Percentiles rank a stretch among this genome's conserved stretches.
Evolutionary conservation across 345 rosid species (phyloP).

Genomic region (Eucalyptus sp.): DNA sequence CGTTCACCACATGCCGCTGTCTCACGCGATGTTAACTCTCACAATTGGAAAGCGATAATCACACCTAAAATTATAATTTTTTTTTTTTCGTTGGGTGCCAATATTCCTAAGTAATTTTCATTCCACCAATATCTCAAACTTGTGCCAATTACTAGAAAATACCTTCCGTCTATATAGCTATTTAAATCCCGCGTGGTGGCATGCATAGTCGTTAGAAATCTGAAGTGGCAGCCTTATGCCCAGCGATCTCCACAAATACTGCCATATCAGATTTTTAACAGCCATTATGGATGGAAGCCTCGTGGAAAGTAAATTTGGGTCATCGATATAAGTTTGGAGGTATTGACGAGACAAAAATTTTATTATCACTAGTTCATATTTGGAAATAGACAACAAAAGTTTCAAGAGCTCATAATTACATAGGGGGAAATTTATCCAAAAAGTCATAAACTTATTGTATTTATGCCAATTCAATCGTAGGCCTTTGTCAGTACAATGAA

Average conservation of each 20-base stretch:
- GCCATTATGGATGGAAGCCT: not conserved
- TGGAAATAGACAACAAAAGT: not conserved
- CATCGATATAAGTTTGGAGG: not conserved
- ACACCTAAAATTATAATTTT: not conserved
- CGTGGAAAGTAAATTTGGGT: not conserved
- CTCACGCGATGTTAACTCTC: not conserved
- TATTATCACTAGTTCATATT: not conserved
- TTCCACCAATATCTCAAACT: not conserved
- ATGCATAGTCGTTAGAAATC: not conserved
- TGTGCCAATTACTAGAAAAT: not conserved
- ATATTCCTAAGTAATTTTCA: not conserved
- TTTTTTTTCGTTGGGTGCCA: not conserved
- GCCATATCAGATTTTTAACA: not conserved
- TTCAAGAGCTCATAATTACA: no score
- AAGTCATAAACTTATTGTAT: no score
- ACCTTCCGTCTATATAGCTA: not conserved
- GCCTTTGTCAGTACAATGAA: fast-evolving
- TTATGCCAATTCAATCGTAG: no score
- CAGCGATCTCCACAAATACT: not conserved
- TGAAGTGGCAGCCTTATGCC: not conserved
- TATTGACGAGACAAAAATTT: not conserved
- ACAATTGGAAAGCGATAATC: not conserved
- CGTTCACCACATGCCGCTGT: not conserved
- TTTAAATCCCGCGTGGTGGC: not conserved
- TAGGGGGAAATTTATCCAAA: not conserved